phyloP scores from a whole-genome alignment of 2,329 filamentous ascomycete genomes.

The Stachybotrys echinatus region DNA sequence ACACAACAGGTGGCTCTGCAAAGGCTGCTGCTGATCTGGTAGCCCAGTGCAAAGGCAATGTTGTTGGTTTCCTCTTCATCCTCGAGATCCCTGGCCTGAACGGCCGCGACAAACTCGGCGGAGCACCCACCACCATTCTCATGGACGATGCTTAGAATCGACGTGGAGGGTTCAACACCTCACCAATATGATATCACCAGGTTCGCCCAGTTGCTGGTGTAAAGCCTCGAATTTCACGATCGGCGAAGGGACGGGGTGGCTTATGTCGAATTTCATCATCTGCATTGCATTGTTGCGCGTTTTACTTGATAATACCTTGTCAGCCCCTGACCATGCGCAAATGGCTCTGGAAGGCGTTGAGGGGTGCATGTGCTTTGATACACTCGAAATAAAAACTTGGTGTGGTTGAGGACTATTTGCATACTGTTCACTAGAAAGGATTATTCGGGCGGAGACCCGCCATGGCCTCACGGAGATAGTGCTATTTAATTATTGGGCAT shows the following conservation, averaged over 20 bases:
- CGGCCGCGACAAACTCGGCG: constrained; percentile 82
- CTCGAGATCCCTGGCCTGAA: constrained; percentile 93
- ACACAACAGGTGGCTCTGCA: constrained; percentile 73
- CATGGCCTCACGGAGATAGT: background rate
- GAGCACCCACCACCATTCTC: constrained; percentile 72
- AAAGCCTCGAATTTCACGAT: background rate
- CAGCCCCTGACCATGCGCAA: background rate
- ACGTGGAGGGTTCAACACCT: background rate
- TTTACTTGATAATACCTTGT: background rate
- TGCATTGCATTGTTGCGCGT: background rate
- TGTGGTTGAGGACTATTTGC: background rate
- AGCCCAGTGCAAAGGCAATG: constrained; percentile 74
- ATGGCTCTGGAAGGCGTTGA: background rate
- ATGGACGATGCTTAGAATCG: constrained; percentile 48
- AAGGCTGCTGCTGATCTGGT: constrained; percentile 83
- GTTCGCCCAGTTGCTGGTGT: background rate
- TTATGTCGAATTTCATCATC: background rate
- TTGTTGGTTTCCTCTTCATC: constrained; percentile 90
- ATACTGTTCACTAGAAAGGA: background rate
- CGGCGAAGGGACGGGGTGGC: background rate
- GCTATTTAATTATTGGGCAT: background rate
- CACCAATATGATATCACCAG: background rate
- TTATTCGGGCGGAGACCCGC: background rate
- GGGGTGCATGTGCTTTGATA: background rate
- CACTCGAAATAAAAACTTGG: background rate